Conservation (phyloP, 2,329 filamentous ascomycete genomes). For the Ophiosphaerella narmari region DNA sequence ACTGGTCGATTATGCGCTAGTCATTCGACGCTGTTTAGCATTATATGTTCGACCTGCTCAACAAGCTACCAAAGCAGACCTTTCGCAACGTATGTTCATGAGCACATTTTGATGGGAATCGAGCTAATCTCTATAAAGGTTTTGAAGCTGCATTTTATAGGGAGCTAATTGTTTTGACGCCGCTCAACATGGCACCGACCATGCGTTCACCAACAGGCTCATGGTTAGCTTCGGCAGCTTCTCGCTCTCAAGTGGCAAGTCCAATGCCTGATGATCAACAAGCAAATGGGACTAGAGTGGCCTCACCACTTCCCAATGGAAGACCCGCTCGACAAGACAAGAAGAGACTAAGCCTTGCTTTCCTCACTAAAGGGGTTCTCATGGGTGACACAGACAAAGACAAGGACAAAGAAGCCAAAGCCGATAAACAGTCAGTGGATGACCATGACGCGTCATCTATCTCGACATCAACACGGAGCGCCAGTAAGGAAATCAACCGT, state of each 20-base stretch:
- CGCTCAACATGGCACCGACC: conserved; percentile 32
- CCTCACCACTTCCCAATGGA: conserved; percentile 25
- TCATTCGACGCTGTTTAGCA: conserved; percentile 79
- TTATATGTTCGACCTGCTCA: conserved; percentile 69
- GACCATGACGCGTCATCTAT: conserved; percentile 29
- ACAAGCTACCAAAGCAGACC: conserved; percentile 63
- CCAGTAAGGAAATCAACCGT: conserved; percentile 37
- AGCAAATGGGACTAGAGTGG: conserved; percentile 30
- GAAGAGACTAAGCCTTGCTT: conserved; percentile 45
- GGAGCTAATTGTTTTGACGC: conserved; percentile 50
- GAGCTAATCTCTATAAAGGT: conserved; percentile 37
- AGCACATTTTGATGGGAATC: conserved; percentile 9
- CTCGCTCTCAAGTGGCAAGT: conserved; percentile 35
- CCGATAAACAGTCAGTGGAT: conserved; percentile 22
- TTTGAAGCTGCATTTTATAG: conserved; percentile 53
- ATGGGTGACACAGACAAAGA: conserved; percentile 24
- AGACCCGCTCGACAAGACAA: conserved; percentile 44
- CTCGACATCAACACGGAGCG: conserved; percentile 31
- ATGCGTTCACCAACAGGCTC: conserved; percentile 41
- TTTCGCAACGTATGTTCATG: conserved; percentile 65
- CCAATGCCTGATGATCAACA: conserved; percentile 26
- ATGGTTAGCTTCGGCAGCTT: conserved; percentile 35
- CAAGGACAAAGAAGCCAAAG: conserved; percentile 14
- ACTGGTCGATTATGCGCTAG: conserved; percentile 84
- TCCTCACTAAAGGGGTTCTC: conserved; percentile 43